Base-by-base conservation (phyloP, 768 basidiomycete genomes). In the Rhodotorula graminis region DNA sequence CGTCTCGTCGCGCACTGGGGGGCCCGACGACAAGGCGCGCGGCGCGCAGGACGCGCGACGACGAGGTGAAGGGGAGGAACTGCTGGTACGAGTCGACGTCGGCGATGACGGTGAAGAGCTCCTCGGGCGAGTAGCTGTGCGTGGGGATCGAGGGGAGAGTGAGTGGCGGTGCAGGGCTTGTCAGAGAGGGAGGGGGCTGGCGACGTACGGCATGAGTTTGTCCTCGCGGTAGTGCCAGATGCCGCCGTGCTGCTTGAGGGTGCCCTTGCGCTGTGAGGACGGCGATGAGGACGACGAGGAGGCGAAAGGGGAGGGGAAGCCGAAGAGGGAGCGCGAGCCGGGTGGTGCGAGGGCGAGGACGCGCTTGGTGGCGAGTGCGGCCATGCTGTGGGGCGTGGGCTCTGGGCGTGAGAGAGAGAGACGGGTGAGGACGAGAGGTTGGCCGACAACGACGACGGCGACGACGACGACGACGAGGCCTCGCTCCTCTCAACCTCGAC, bases 21-120 rank as follows among this genome's bases (percentile, higher is more conserved):
- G 37, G 8, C 56, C 56, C 3, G 14, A n/a, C 2, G 19, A n/a
- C 50, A 27, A 59, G 1, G 0, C 27, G 61, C 2, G 67, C 58
- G 37, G 69, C 57, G 74, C 53, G 74, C 47, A 94, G 82, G 67
- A 94, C 84, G 33, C 86, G 86, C 10, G 92, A 90, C 31, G 83
- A 83, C 21, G 86, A 87, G 82, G 94, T 96, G 81, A 91, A 95
- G 12, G 96, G 95, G 64, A 99, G 83, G 80, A 97, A 99, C 70
- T 82, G 83, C 18, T 88, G 85, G 80, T 98, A 99, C 4, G 90
- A 90, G 25, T 84, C 87, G 40, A 97, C 89, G 81, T 98, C 89
- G 23, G 93, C 86, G 65, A 99, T 92, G 71, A 98, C 81, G 15
- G 87, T 82, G 82, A 94, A 98, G 8, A 98, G 84, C 80, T 96